Percentiles rank a stretch among this genome's conserved stretches.
Conservation (phyloP, 2,329 filamentous ascomycete genomes). For the Cryphonectria radicalis region DNA sequence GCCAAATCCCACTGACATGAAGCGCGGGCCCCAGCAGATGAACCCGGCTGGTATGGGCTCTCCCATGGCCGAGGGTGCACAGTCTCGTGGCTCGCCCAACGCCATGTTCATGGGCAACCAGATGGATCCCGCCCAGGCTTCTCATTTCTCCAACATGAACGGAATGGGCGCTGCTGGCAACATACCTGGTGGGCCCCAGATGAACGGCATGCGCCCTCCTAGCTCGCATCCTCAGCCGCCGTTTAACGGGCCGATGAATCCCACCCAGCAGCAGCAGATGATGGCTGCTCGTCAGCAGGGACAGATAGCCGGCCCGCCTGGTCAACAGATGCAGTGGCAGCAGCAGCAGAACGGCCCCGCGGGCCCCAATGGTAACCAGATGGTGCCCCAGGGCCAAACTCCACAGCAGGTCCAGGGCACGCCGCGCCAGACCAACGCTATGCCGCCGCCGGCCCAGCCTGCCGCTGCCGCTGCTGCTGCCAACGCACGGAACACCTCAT, state of each 20-base stretch:
- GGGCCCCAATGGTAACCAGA: conserved; percentile 46
- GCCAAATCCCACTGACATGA: conserved; percentile 79
- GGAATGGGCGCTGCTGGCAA: conserved; percentile 52
- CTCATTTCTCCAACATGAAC: conserved; percentile 57
- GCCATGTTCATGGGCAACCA: conserved; percentile 64
- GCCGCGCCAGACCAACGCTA: conserved; percentile 66
- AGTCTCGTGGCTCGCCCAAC: conserved; percentile 69
- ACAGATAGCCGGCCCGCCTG: conserved; percentile 40
- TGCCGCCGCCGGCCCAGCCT: conserved; percentile 70
- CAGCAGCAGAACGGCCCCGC: conserved; percentile 42
- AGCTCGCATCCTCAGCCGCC: conserved; percentile 64
- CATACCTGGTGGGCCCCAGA: conserved; percentile 57
- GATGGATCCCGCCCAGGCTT: conserved; percentile 64
- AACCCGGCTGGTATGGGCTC: conserved; percentile 70
- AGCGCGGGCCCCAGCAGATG: conserved; percentile 77
- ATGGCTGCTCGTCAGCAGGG: conserved; percentile 57
- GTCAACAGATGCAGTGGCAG: conserved; percentile 54
- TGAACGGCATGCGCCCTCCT: conserved; percentile 72
- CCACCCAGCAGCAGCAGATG: conserved; percentile 64
- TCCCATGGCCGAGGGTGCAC: conserved; percentile 70
- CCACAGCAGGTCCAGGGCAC: conserved; percentile 65
- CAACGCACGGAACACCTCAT: conserved; percentile 61
- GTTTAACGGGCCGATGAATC: conserved; percentile 63
- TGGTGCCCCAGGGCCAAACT: conserved; percentile 50
- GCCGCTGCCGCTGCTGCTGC: conserved; percentile 46